Evolutionary conservation across 257 asterid species (phyloP), one percentile per base, ranked within the genome.

Genomic region (Petrea volubilis): DNA sequence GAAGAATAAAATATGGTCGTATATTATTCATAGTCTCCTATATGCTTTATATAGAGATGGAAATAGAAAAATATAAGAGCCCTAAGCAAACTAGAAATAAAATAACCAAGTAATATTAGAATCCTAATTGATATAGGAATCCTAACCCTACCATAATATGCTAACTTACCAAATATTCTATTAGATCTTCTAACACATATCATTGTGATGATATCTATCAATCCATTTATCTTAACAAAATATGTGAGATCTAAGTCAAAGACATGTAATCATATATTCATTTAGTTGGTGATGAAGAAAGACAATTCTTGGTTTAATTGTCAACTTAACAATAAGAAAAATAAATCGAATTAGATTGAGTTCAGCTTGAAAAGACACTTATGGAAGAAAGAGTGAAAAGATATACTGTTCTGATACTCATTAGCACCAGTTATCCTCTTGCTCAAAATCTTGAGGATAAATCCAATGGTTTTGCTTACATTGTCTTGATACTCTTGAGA

Each of bases 401-500:
- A 66, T 18, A 21, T 12, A 17, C 31, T 20, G 25, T 28, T 49
- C 14, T 57, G 34, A 18, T 43, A 40, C 64, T 40, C 44, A 40
- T 34, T 69, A 17, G n/a, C 44, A 53, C 43, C 64, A n/a, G 60
- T 33, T n/a, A 73, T 25, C 31, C 40, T 18, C 15, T 46, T 66
- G 20, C n/a, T 18, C 27, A 11, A 40, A 13, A 40, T 24, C 31
- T 7, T 12, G 55, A 29, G 25, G 21, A 55, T 40, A 50, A 23
- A 38, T 60, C 50, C 31, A 23, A 25, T 60, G 53, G 28, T 53
- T 68, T 14, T 24, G 59, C 24, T 59, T 58, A 18, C 23, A 25
- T 14, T 49, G 33, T 57, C 33, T 44, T 40, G 28, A n/a, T 15
- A 5, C 33, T 72, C 58, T 36, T 40, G 67, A 71, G 69, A 36